Evolutionary conservation across 306 rosid species (phyloP).

Genomic region (Herpetospermum pedunculosum): DNA sequence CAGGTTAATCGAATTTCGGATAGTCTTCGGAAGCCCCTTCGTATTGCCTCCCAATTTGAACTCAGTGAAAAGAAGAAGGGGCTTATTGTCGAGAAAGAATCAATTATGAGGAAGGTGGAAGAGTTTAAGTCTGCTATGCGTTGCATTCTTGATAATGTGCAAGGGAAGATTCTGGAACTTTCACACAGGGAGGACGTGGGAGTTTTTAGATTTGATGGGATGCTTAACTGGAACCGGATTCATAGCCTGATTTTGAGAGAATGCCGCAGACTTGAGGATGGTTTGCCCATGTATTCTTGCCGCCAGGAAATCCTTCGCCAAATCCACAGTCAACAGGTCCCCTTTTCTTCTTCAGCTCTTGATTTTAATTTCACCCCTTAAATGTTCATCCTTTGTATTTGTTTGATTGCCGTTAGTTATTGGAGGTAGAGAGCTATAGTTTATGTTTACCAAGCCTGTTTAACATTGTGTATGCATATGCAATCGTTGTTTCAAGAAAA

Average conservation of each 20-base stretch:
- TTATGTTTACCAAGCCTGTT: neutral
- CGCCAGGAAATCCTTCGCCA: constrained; percentile 49
- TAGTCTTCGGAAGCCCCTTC: neutral
- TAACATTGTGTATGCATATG: neutral
- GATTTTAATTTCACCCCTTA: neutral
- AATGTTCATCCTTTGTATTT: neutral
- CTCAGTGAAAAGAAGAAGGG: constrained; percentile 16
- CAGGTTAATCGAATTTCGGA: constrained; percentile 16
- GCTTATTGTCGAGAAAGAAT: constrained; percentile 23
- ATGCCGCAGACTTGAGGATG: constrained; percentile 56
- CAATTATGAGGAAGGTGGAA: constrained; percentile 31
- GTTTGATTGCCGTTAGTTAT: neutral
- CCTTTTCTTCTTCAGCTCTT: neutral
- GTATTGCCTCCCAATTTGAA: accelerated
- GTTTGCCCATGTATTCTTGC: constrained; percentile 76
- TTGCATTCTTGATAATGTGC: constrained; percentile 38
- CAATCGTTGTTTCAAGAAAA: neutral
- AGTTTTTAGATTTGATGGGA: constrained; percentile 28
- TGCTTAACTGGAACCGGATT: constrained; percentile 36
- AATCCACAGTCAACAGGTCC: constrained; percentile 60
- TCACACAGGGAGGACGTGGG: constrained; percentile 12
- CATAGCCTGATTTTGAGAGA: constrained; percentile 49
- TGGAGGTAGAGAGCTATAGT: neutral
- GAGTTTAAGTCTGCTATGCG: constrained; percentile 66
- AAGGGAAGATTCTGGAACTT: constrained; percentile 16